Percentiles rank a stretch among this genome's conserved stretches.
phyloP scores from a whole-genome alignment of 352 stramenopile species.

The Phytopythium vexans region DNA sequence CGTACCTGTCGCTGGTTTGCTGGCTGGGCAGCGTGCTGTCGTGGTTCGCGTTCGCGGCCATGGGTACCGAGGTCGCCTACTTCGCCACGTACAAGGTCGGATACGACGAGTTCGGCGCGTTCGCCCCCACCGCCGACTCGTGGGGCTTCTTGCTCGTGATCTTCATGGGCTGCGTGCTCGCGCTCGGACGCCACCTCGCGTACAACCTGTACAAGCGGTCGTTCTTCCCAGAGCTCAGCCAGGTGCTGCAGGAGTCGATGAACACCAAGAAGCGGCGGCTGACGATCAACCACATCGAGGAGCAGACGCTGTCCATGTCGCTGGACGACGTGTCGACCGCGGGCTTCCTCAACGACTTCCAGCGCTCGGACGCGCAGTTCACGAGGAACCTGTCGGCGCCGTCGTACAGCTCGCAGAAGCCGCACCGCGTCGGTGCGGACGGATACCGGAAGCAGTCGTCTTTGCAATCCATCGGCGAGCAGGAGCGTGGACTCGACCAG shows the following conservation, averaged over 20 bases:
- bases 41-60: conserved; percentile 61
- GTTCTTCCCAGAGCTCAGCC: conserved; percentile 65
- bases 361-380: conserved; percentile 42
- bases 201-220: conserved; percentile 82
- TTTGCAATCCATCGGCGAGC: too few relatives aligned
- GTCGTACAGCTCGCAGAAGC: conserved; percentile 19
- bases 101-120: conserved; percentile 79
- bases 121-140: conserved; percentile 47
- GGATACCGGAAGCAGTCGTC: not conserved
- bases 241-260: conserved; percentile 70
- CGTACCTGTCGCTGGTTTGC: conserved; percentile 46
- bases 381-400: conserved; percentile 17
- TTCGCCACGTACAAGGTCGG: conserved; percentile 67
- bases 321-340: conserved; percentile 64
- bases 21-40: conserved; percentile 65
- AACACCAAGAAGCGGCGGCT: conserved; percentile 40
- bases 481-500: not conserved
- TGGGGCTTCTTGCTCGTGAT: conserved; percentile 65
- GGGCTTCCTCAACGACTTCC: conserved; percentile 44
- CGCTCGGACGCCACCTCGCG: conserved; percentile 64
- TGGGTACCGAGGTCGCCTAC: conserved; percentile 54
- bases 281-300: conserved; percentile 73
- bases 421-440: conserved; percentile 1
- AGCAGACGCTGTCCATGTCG: conserved; percentile 74
- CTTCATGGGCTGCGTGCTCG: conserved; percentile 63